A percentile compares a stretch with the other conserved stretches of the same genome.
Evolutionary conservation across 2,329 filamentous ascomycete species (phyloP).

Genomic region (Monosporascus ibericus): DNA sequence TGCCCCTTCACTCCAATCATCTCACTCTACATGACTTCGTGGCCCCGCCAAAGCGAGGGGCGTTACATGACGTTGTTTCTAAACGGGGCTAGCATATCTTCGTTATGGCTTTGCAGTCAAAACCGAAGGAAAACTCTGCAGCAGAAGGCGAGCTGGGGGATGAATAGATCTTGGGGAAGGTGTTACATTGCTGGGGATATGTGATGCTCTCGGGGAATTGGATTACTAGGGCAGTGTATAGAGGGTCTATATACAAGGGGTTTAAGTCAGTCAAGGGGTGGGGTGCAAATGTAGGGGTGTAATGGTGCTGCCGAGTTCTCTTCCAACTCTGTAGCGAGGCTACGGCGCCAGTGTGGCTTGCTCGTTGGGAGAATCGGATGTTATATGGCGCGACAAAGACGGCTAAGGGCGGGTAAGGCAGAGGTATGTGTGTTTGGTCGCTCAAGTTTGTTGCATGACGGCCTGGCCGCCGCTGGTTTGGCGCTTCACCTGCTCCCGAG

Average conservation of each 20-base stretch:
- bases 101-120: conserved; percentile 25
- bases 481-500: conserved; percentile 93
- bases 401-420: conserved; percentile 9
- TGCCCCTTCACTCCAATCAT: conserved; percentile 14
- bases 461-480: conserved; percentile 56
- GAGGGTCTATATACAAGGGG: conserved; percentile 27
- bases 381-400: conserved; percentile 13
- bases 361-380: conserved; percentile 22
- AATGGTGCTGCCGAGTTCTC: conserved; percentile 20
- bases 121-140: conserved; percentile 28
- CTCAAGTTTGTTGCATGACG: conserved; percentile 48
- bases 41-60: conserved; percentile 20
- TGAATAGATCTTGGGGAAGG: conserved; percentile 10
- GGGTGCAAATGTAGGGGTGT: conserved; percentile 5
- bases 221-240: conserved; percentile 23
- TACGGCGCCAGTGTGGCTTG: conserved; percentile 15
- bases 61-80: conserved; percentile 30
- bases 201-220: conserved; percentile 23
- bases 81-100: conserved; percentile 24
- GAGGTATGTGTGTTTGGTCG: conserved; percentile 2
- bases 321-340: conserved; percentile 22
- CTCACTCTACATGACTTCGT: conserved; percentile 30
- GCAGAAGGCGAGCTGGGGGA: conserved; percentile 16
- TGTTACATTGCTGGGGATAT: conserved; percentile 12
- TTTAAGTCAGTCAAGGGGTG: conserved; percentile 13